These are phyloP conservation scores for Fraxinus pennsylvanica DNA, from an alignment of 257 asterid species.

Conservation along the genomic window DNA sequence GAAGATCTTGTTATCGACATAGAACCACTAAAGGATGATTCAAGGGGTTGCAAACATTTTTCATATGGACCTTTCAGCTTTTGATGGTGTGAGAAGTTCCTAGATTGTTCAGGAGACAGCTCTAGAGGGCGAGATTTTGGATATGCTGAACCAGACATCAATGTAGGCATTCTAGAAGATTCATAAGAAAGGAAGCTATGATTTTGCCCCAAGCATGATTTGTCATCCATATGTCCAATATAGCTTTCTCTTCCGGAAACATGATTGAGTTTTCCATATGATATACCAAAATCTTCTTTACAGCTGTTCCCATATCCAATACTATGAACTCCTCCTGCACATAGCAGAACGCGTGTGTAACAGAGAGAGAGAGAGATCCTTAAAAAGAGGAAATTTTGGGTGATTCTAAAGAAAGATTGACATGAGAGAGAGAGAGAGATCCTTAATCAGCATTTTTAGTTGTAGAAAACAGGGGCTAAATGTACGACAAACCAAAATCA, in stretches of 20 bases:
- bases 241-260: slow-evolving; percentile 36
- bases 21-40: slow-evolving; percentile 40
- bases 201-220: slow-evolving; percentile 42
- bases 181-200: slow-evolving; percentile 43
- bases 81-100: slow-evolving; percentile 31
- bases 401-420: neutral
- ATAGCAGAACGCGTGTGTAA: neutral
- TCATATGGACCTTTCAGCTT: slow-evolving; percentile 35
- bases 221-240: slow-evolving; percentile 38
- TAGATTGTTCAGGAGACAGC: slow-evolving; percentile 31
- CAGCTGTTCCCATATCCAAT: slow-evolving; percentile 35
- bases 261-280: slow-evolving; percentile 43
- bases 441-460: too few relatives aligned
- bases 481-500: slow-evolving; percentile 14
- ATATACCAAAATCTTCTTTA: slow-evolving; percentile 37
- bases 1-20: slow-evolving; percentile 50
- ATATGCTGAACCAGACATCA: slow-evolving; percentile 34
- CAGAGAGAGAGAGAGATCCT: neutral
- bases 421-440: neutral
- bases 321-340: slow-evolving; percentile 48
- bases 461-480: neutral
- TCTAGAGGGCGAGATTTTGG: slow-evolving; percentile 38
- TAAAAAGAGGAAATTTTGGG: neutral
- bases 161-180: slow-evolving; percentile 27
- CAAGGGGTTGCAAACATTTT: slow-evolving; percentile 36